A percentile compares a stretch with the other conserved stretches of the same genome.
Conservation (phyloP, 2,329 filamentous ascomycete genomes). For the Lomentospora prolificans region DNA sequence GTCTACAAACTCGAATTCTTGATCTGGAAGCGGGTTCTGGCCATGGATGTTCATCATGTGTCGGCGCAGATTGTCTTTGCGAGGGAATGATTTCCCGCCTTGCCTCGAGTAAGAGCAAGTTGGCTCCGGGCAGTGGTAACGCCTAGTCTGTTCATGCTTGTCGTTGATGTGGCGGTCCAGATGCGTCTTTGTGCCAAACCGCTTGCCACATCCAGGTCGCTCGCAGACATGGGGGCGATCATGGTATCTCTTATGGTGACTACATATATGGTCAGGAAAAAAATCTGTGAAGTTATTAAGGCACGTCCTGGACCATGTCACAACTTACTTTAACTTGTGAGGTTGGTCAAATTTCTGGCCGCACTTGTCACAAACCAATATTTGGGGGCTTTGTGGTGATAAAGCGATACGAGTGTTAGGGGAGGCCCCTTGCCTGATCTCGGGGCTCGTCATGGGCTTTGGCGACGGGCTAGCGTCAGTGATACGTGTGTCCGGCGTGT, state of each 20-base stretch:
- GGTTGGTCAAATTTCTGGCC: slow-evolving; percentile 43
- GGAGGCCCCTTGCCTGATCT: slow-evolving; percentile 27
- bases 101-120: slow-evolving; percentile 46
- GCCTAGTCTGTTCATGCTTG: slow-evolving; percentile 49
- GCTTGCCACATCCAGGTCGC: slow-evolving; percentile 41
- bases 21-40: slow-evolving; percentile 12
- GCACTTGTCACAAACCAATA: slow-evolving; percentile 31
- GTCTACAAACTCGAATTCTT: slow-evolving; percentile 15
- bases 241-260: slow-evolving; percentile 52
- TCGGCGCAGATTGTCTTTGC: slow-evolving; percentile 54
- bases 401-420: slow-evolving; percentile 16
- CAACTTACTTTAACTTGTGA: slow-evolving; percentile 47
- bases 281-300: slow-evolving; percentile 7
- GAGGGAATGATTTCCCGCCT: slow-evolving; percentile 48
- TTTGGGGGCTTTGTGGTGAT: slow-evolving; percentile 8
- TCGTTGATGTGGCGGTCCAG: slow-evolving; percentile 54
- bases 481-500: slow-evolving; percentile 37
- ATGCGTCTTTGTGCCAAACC: slow-evolving; percentile 53
- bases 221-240: slow-evolving; percentile 49
- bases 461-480: slow-evolving; percentile 30
- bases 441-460: slow-evolving; percentile 24
- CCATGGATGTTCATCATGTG: slow-evolving; percentile 53
- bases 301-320: too few relatives aligned
- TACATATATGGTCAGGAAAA: slow-evolving; percentile 18
- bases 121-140: slow-evolving; percentile 46